Evolutionary conservation across 352 stramenopile species (phyloP), one percentile per base, ranked within the genome.

Genomic region (Globisporangium nunn): DNA sequence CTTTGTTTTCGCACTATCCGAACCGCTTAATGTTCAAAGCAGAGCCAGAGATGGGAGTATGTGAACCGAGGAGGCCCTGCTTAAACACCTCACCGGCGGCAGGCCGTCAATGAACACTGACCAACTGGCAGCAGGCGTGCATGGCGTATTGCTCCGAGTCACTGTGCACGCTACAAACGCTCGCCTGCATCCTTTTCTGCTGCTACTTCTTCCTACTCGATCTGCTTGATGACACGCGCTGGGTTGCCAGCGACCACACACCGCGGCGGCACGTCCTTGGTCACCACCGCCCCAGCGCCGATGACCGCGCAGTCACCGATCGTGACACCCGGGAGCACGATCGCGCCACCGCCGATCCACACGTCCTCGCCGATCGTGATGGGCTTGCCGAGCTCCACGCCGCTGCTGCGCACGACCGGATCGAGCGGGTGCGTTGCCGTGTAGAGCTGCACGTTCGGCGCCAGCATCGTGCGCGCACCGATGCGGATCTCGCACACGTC

Each of bases 401-500:
- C 71, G 0, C 56, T 68, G 7, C 63, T 50, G 51, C 88, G 68
- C 17, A 62, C 29, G 33, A 75, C 62, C 0, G 74, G 70, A 35
- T 85, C 70, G 8, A 94, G 41, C 18, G 86, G 86, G 59, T 96
- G 88, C 5, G 62, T 90, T 0, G 88, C 85, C 14, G 85, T 86
- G 63, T 85, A 92, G 37, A 96, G 64, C 58, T 89, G 72, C 31
- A 94, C 84, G 50, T 78, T 74, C 0, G 86, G 88, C 2, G 64
- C 88, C 10, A 96, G 70, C 58, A 95, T 63, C 18, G 76, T 84
- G 48, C 80, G 78, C 18, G 79, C 66, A 6, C 88, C 88, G 55
- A 96, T 90, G 43, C 52, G 80, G 59, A 96, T 85, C 51, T 68
- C 59, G 46, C 78, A 88, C 51, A 81, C 78, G 67, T 96, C 88